These are phyloP conservation scores for Backusella tarrabulga DNA, from an alignment of 192 early-diverging fungal genomes.

Conservation along the genomic window DNA sequence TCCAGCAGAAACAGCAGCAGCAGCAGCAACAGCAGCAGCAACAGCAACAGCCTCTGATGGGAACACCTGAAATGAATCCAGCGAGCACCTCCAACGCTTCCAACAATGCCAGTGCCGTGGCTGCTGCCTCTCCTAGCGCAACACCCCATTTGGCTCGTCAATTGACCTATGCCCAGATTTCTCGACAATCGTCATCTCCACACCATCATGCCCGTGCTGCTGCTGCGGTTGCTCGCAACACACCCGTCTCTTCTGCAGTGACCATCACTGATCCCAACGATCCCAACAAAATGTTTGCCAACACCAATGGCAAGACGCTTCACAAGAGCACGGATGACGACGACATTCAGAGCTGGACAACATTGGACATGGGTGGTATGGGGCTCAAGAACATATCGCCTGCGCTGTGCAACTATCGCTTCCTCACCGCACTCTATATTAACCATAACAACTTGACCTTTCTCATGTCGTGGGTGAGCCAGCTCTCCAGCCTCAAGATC, in stretches of 20 bases:
- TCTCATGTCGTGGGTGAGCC: slow-evolving; percentile 67
- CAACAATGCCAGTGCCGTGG: neutral
- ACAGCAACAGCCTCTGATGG: neutral
- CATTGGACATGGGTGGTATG: slow-evolving; percentile 96
- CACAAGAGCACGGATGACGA: neutral
- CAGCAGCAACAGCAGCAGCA: neutral
- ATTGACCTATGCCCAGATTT: slow-evolving; percentile 66
- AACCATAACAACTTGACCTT: slow-evolving; percentile 93
- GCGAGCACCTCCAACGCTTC: neutral
- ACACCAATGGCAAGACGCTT: neutral
- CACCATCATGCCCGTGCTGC: slow-evolving; percentile 92
- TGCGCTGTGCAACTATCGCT: slow-evolving; percentile 77
- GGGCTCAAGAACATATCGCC: slow-evolving; percentile 75
- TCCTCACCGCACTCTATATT: slow-evolving; percentile 90
- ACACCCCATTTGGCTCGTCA: slow-evolving; percentile 75
- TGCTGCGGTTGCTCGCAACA: slow-evolving; percentile 72
- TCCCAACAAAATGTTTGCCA: slow-evolving; percentile 40
- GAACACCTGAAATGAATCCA: neutral
- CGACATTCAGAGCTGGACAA: slow-evolving; percentile 69
- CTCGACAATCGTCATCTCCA: slow-evolving; percentile 74
- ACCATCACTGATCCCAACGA: slow-evolving; percentile 59
- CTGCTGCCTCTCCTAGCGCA: slow-evolving; percentile 3
- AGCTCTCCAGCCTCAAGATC: slow-evolving; percentile 64
- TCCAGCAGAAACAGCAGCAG: slow-evolving; percentile 6
- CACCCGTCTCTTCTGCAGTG: slow-evolving; percentile 45